These are phyloP conservation scores for Cladosporium austrohemisphaericum DNA, from an alignment of 2,329 filamentous ascomycete species.

Conservation along the genomic window DNA sequence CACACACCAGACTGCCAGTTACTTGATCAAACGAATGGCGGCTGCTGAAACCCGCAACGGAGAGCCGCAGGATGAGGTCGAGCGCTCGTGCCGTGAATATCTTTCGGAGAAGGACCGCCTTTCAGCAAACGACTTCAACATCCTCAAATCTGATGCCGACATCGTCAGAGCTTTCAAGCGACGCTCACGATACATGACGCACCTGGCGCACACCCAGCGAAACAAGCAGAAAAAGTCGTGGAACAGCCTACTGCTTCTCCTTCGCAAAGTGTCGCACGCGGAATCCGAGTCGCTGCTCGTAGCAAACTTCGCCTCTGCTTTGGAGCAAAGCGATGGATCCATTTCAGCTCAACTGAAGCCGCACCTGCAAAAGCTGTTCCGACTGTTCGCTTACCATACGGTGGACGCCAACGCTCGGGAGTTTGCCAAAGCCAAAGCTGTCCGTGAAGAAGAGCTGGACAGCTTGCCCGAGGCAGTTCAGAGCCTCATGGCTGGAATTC, in stretches of 20 bases:
- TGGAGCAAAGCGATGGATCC: constrained; percentile 22
- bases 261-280: constrained; percentile 41
- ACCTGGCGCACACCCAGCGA: constrained; percentile 43
- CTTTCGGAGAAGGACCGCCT: constrained; percentile 33
- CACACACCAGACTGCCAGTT: constrained; percentile 50
- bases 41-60: constrained; percentile 36
- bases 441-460: constrained; percentile 41
- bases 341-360: constrained; percentile 30
- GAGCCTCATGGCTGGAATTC: constrained; percentile 45
- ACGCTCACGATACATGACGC: constrained; percentile 42
- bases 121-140: constrained; percentile 29
- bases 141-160: constrained; percentile 35
- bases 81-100: constrained; percentile 41
- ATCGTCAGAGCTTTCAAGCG: constrained; percentile 46
- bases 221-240: constrained; percentile 46
- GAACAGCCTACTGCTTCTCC: constrained; percentile 44
- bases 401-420: constrained; percentile 44
- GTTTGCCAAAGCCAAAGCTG: constrained; percentile 44
- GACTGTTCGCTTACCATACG: constrained; percentile 47
- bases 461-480: constrained; percentile 40
- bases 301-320: constrained; percentile 43
- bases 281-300: constrained; percentile 50
- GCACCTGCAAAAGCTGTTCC: constrained; percentile 44
- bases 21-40: constrained; percentile 52
- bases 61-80: constrained; percentile 37